Base-by-base conservation (phyloP, 331 rosid genomes). In the Acacia pycnantha region DNA sequence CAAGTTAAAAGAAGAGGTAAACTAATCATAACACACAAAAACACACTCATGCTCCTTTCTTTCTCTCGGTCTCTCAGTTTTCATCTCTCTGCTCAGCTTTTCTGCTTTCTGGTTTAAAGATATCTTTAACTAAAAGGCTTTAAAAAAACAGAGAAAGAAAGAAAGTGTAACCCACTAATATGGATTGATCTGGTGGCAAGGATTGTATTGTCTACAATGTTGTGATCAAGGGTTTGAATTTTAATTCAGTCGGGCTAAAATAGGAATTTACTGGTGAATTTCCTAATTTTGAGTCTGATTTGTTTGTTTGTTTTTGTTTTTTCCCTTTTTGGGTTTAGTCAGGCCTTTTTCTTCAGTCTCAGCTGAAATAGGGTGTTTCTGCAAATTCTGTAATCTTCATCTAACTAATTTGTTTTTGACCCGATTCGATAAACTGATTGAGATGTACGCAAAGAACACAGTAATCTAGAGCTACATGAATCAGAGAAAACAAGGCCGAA, bases 1-100 rank as follows among this genome's bases (percentile, higher is more conserved):
- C 47, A 67, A 35, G 72, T 67, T 67, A 67, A 67, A 35, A 8
- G 47, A 67, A 16, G 47, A 67, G 72, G 72, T 86, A 81, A 31
- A 18, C 65, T 22, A 58, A n/a, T 29, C 3, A n/a, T 58, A 58
- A 22, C 8, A 56, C 12, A 70, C 8, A 37, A 37, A 37, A 37
- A 37, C 40, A 37, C 41, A 37, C 6, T 22, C 13, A 74, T 8
- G 44, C 18, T 40, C 8, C 8, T 37, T 37, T 6, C 41, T 37
- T 37, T 37, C 41, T 37, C 41, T n/a, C n/a, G n/a, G n/a, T n/a
- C n/a, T 64, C 14, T 13, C 27, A 54, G 47, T 67, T 35, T 21
- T 58, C 65, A n/a, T 58, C 65, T 58, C 70, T 8, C 73, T 68
- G 13, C 4, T 37, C 27, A 68, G 29, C 50, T 68, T 68, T 68